Evolutionary conservation across 106 monocot species (phyloP), one percentile per base, ranked within the genome.

Genomic region (Hemerocallis citrina): DNA sequence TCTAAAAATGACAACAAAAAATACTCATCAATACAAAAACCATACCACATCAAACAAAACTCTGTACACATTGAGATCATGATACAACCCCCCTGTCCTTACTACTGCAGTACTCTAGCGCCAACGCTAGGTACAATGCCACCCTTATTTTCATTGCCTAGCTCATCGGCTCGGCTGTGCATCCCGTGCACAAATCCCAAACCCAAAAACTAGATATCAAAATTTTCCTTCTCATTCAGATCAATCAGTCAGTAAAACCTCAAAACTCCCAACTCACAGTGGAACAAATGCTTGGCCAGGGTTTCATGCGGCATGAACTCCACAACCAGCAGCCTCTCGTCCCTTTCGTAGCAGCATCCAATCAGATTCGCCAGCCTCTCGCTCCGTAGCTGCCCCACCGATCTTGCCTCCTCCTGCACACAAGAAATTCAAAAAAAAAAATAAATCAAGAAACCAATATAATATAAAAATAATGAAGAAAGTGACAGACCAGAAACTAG

Each of bases 291-390:
- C 36, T 87, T 91, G 56, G 95, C 86, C 7, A 96, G 74, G 62
- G 95, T 96, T 35, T 91, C 90, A 39, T 87, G 62, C 19, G 95
- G 86, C 95, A 96, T 96, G 74, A 91, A 96, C 81, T 96, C 86
- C 0, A 91, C 83, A 7, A 96, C 79, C 4, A 96, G 84, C 12
- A 96, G 76, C 71, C 95, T 75, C 79, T 96, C 95, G 28, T 75
- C 69, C 1, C 86, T 80, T 46, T 96, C 90, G 43, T 67, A 76
- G 74, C 95, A 96, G 76, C 81, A 87, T 0, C 95, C 95, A 11
- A 96, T 76, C 40, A 96, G 76, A 56, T 96, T 96, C 11, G 79
- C 81, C 37, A 96, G 59, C 59, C 86, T 72, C 20, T 68, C 74
- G 47, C 86, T 84, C 65, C 90, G 59, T 29, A 96, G 79, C 61